Evolutionary conservation across 176 grass and related monocot species (phyloP).

Genomic region (Avena eriantha): DNA sequence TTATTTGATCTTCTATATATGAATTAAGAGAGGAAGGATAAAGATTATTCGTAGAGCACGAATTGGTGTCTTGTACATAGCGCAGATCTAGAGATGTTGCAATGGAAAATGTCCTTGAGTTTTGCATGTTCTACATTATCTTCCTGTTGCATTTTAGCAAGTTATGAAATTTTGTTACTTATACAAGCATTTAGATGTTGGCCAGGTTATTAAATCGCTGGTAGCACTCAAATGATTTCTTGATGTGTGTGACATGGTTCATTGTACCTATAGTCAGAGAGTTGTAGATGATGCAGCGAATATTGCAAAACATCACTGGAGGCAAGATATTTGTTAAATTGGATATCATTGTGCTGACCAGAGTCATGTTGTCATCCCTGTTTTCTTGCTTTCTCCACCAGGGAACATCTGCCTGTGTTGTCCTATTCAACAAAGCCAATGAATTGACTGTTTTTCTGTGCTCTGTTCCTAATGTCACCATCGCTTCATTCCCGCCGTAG

Average conservation of each 20-base stretch:
- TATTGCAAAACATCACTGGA: not conserved
- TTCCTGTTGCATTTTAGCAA: not conserved
- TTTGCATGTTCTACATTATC: not conserved
- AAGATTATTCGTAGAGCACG: not conserved
- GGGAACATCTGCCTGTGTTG: not conserved
- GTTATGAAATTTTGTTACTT: not conserved
- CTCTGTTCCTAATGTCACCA: not conserved
- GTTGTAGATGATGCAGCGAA: not conserved
- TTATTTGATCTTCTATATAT: slow-evolving; percentile 12
- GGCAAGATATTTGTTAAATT: not conserved
- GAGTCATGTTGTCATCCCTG: not conserved
- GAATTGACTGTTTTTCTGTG: not conserved
- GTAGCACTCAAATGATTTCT: not conserved
- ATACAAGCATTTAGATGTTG: not conserved
- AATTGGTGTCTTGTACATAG: slow-evolving; percentile 32
- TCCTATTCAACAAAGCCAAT: slow-evolving; percentile 1
- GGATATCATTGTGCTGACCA: not conserved
- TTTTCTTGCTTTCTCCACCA: slow-evolving; percentile 8
- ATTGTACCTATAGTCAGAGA: too few species aligned
- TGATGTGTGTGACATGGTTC: not conserved
- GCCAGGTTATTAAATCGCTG: not conserved
- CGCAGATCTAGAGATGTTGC: slow-evolving; percentile 24
- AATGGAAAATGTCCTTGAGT: not conserved
- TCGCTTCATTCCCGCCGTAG: not conserved
- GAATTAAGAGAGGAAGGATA: not conserved